Percentiles rank a stretch among this genome's conserved stretches.
These are phyloP conservation scores for Meredithiella fracta DNA, from an alignment of 2,329 filamentous ascomycete species.

Conservation along the genomic window DNA sequence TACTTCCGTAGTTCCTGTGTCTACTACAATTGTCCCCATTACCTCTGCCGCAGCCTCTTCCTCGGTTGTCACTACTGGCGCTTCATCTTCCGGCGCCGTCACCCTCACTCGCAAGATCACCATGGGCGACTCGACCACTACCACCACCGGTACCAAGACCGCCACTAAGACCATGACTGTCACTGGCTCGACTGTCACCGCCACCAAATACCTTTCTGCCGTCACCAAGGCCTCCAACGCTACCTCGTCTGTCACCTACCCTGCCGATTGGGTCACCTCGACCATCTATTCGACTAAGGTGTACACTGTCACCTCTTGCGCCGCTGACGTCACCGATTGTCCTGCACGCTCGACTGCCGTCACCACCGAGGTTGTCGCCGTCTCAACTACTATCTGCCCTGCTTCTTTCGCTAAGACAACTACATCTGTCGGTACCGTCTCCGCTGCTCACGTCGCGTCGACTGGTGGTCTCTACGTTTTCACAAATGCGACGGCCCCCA, in stretches of 20 bases:
- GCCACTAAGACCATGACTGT: neutral
- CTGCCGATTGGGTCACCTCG: neutral
- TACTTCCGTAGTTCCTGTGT: neutral
- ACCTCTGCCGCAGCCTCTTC: too few relatives aligned
- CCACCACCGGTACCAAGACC: slow-evolving; percentile 19
- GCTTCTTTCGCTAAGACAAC: neutral
- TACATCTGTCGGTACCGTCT: neutral
- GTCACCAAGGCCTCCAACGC: neutral
- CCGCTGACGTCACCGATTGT: neutral
- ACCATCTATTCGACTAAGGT: slow-evolving; percentile 6
- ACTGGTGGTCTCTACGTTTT: neutral
- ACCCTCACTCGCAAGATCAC: slow-evolving; percentile 17
- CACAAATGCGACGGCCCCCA: neutral
- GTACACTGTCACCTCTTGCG: slow-evolving; percentile 2
- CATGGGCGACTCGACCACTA: slow-evolving; percentile 24
- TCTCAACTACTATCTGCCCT: neutral
- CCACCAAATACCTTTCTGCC: too few relatives aligned
- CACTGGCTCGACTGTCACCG: slow-evolving; percentile 25
- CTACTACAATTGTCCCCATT: too few relatives aligned
- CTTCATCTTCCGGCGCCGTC: neutral
- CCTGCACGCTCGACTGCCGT: neutral
- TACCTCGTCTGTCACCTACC: neutral
- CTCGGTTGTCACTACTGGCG: too few relatives aligned
- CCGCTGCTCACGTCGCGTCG: neutral
- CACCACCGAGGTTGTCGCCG: neutral